Evolutionary conservation across 2,329 filamentous ascomycete species (phyloP), one percentile per base, ranked within the genome.

Genomic region (Scytalidium lignicola): DNA sequence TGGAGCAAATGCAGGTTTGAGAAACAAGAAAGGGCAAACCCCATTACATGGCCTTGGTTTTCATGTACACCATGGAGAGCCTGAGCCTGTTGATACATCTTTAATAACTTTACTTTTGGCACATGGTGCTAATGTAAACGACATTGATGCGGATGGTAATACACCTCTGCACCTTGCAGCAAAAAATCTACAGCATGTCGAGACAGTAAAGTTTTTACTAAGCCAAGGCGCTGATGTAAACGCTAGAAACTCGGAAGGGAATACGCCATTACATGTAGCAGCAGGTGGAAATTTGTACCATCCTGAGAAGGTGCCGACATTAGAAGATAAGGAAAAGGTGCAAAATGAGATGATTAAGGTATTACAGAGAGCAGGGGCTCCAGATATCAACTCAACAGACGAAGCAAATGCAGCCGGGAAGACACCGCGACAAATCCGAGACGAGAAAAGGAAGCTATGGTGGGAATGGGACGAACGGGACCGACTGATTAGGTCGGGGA

Each of bases 211-310:
- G 37, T 48, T 49, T 49, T 44, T 59, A 4, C 41, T 59, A 44
- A 37, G 28, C 19, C 40, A 21, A 10, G 51, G 55, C 2, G 53
- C 56, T 29, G 48, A 58, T 53, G 37, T 59, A 41, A 23, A 42
- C 13, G 44, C 48, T 9, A 43, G 28, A 22, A 53, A 56, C 45
- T 39, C 41, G 17, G 29, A 48, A 12, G 53, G 56, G 10, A 54
- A 60, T 19, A 58, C 55, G 20, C 52, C 56, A 0, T 42, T 61
- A 7, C 57, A 62, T 53, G 51, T 50, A 49, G 57, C 50, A 28
- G 50, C 53, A 50, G 37, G 46, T 3, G 48, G 51, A 26, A 29
- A 45, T 41, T 37, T n/a, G 8, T 5, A 4, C 5, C 12, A 37
- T 37, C 10, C 32, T 4, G 12, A 17, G 4, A 5, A 5, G 15